Evolutionary conservation across 805 yeast species (phyloP).

Genomic region (Candida saitoana): DNA sequence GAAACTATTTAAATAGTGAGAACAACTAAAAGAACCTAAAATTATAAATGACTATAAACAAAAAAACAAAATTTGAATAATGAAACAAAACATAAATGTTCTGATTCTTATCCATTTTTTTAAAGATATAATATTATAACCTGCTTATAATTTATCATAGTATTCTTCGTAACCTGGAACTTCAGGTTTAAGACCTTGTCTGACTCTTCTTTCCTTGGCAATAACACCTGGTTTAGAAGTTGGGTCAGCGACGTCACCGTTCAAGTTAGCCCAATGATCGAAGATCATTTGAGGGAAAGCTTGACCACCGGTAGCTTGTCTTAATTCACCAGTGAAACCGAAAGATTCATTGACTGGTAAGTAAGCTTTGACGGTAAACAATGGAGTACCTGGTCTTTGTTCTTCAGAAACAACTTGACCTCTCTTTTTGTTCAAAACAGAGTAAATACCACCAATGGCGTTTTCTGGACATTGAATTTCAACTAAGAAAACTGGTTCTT

Average conservation of each 20-base stretch:
- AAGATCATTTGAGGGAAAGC: constrained; percentile 99
- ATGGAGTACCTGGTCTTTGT: constrained; percentile 99
- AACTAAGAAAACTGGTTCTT: constrained; percentile 98
- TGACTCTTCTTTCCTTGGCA: constrained; percentile 69
- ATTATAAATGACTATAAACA: constrained; percentile 6
- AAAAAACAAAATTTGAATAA: constrained; percentile 1
- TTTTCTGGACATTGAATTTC: constrained; percentile 99
- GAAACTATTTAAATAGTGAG: background rate
- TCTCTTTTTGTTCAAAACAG: constrained; percentile 98
- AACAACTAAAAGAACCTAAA: constrained; percentile 1
- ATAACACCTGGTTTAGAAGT: constrained; percentile 60
- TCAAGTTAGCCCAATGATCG: constrained; percentile 94
- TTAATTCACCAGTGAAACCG: constrained; percentile 99
- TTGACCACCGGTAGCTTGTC: constrained; percentile 99
- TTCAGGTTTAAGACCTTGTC: constrained; percentile 94
- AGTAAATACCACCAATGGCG: constrained; percentile 99
- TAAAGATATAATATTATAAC: background rate
- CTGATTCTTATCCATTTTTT: background rate
- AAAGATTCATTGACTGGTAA: constrained; percentile 99
- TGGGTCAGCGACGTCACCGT: constrained; percentile 91
- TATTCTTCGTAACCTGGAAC: constrained; percentile 99
- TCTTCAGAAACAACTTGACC: constrained; percentile 99
- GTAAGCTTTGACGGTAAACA: constrained; percentile 99
- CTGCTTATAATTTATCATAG: constrained; percentile 79
- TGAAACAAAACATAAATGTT: background rate